Base-by-base conservation (phyloP, 139 green algal species). In the Auxenochlorella protothecoides region DNA sequence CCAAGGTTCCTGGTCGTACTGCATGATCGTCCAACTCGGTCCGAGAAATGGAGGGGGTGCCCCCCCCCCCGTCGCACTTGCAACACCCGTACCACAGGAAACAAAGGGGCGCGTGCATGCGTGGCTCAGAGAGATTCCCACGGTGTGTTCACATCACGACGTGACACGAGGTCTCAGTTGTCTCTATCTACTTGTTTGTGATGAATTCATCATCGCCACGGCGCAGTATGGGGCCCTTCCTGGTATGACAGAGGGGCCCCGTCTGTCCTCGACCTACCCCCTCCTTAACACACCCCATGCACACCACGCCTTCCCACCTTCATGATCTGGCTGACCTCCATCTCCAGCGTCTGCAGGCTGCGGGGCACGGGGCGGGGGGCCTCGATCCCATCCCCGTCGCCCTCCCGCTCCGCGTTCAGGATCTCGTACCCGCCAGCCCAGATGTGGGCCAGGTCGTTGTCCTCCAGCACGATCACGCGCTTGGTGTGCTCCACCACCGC, bases 401-500 rank as follows among this genome's bases (percentile, higher is more conserved):
- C 60, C 27, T 59, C 65, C 27, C 79, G 66, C 52, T 59, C 66
- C 51, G 78, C 79, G 78, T 94, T 96, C 82, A 87, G 93, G 57
- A 96, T 86, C 63, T 78, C 83, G 73, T 91, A 92, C 65, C 84
- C 83, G 52, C 83, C 87, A 5, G 73, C 66, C 66, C 73, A 74
- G 66, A 96, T 73, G 82, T 97, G 92, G 71, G 96, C 74, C 55
- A 98, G 83, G 74, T 98, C 93, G 66, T 96, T 91, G 84, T 98
- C 93, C 78, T 98, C 94, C 72, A 98, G 78, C 71, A 95, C 86
- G 56, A 97, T 83, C 51, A 97, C 89, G 78, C 80, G 81, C 73
- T 98, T 99, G 66, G 95, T 99, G 86, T 99, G 92, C 86, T 99
- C 95, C 64, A 99, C 89, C 51, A 99, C 86, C 2, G 95, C 95